These are phyloP conservation scores for Aspergillus pseudoviridinutans DNA, from an alignment of 2,329 filamentous ascomycete species.

Conservation along the genomic window DNA sequence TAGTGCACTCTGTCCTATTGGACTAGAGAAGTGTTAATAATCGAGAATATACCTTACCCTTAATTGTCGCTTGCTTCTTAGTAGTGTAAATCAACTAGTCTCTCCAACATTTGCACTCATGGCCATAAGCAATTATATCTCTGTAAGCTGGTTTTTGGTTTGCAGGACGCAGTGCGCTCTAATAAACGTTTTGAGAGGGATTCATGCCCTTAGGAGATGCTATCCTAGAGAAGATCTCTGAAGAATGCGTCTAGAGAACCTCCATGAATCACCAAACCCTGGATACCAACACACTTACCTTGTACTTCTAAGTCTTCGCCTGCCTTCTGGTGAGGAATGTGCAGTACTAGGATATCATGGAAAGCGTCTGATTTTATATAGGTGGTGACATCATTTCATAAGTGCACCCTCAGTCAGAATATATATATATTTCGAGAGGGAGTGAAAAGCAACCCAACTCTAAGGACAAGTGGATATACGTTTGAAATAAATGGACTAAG, in stretches of 20 bases:
- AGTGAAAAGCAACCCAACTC: too few relatives aligned
- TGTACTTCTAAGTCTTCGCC: not conserved
- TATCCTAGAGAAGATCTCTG: not conserved
- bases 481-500: not conserved
- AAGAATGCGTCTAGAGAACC: not conserved
- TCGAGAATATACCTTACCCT: not conserved
- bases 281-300: not conserved
- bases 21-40: not conserved
- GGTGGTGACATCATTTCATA: too few relatives aligned
- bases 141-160: too few relatives aligned
- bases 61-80: not conserved
- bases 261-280: not conserved
- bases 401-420: not conserved
- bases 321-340: not conserved
- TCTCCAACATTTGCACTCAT: not conserved
- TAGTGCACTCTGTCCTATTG: not conserved
- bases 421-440: not conserved
- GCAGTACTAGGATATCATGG: not conserved
- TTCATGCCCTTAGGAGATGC: not conserved
- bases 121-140: not conserved
- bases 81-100: not conserved
- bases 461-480: not conserved
- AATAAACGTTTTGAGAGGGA: not conserved
- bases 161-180: too few relatives aligned
- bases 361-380: too few relatives aligned